phyloP scores from a whole-genome alignment of 2,329 filamentous ascomycete species.

The Penicillium sp. region DNA sequence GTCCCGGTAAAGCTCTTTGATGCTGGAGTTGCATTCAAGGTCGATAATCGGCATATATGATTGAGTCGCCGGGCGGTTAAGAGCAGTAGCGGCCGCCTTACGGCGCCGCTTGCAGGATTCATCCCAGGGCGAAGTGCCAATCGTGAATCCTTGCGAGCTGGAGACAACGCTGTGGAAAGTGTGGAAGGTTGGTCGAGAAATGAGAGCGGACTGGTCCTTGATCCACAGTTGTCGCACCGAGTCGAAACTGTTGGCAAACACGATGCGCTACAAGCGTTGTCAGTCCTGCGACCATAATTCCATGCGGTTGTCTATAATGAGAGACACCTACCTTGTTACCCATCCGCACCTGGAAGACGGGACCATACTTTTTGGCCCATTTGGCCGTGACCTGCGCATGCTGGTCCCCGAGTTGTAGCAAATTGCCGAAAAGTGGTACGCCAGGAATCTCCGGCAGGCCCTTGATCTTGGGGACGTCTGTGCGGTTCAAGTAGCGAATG shows the following conservation, averaged over 20 bases:
- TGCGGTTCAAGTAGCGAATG: slow-evolving; percentile 49
- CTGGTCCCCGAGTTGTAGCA: slow-evolving; percentile 60
- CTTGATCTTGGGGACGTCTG: slow-evolving; percentile 63
- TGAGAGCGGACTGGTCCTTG: slow-evolving; percentile 73
- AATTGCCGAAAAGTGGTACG: slow-evolving; percentile 63
- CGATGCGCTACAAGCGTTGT: slow-evolving; percentile 55
- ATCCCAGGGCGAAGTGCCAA: slow-evolving; percentile 82
- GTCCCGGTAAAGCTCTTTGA: slow-evolving; percentile 70
- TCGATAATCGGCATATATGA: slow-evolving; percentile 83
- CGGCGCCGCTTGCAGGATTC: slow-evolving; percentile 75
- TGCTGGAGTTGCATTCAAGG: slow-evolving; percentile 70
- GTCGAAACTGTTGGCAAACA: slow-evolving; percentile 78
- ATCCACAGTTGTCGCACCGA: slow-evolving; percentile 74
- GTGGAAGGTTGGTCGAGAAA: slow-evolving; percentile 75
- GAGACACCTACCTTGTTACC: slow-evolving; percentile 60
- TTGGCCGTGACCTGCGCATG: slow-evolving; percentile 57
- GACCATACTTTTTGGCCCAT: slow-evolving; percentile 63
- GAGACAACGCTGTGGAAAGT: slow-evolving; percentile 82
- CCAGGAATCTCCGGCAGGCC: slow-evolving; percentile 63
- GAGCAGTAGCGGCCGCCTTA: slow-evolving; percentile 75
- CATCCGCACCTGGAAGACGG: slow-evolving; percentile 67
- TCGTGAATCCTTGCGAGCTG: slow-evolving; percentile 75
- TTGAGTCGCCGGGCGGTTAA: slow-evolving; percentile 74
- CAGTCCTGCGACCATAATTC: slow-evolving; percentile 2
- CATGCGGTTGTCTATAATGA: neutral